These are phyloP conservation scores for Wickerhamiella parazyma DNA, from an alignment of 805 yeast genomes.

Conservation along the genomic window DNA sequence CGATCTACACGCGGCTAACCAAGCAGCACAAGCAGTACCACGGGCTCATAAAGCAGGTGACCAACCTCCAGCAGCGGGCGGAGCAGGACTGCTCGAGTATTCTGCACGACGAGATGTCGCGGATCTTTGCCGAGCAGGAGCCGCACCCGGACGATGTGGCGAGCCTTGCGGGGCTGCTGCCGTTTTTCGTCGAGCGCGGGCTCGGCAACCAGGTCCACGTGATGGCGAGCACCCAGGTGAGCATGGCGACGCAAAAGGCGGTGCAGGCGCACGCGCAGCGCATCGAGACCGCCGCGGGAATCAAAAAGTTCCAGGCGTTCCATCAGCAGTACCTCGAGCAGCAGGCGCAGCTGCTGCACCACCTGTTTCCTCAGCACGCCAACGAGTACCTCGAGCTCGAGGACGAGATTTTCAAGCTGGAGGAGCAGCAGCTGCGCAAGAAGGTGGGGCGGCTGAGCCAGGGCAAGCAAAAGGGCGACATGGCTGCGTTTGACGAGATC, in stretches of 20 bases:
- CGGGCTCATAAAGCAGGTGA: constrained; percentile 3
- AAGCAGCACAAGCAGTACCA: not conserved
- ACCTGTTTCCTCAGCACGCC: constrained; percentile 4
- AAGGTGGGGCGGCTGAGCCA: constrained; percentile 18
- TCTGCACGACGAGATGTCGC: not conserved
- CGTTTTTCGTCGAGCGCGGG: not conserved
- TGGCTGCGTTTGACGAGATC: constrained; percentile 44
- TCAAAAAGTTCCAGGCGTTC: constrained; percentile 17
- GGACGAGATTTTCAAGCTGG: constrained; percentile 9
- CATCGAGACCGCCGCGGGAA: constrained; percentile 5
- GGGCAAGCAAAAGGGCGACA: constrained; percentile 28
- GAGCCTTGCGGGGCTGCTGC: not conserved
- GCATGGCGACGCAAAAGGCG: not conserved
- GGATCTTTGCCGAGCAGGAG: constrained; percentile 1
- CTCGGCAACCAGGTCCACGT: constrained; percentile 2
- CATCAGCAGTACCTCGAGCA: constrained; percentile 6
- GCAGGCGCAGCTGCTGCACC: not conserved
- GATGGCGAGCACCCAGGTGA: not conserved
- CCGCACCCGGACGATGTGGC: constrained; percentile 1
- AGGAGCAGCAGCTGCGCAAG: constrained; percentile 15
- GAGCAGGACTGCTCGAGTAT: not conserved
- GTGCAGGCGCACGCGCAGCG: constrained; percentile 9
- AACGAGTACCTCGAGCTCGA: constrained; percentile 7
- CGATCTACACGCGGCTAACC: constrained; percentile 10
- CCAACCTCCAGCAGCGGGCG: not conserved